A percentile compares a stretch with the other conserved stretches of the same genome.
phyloP scores from a whole-genome alignment of 495 filamentous ascomycete genomes.

The Xylaria curta region DNA sequence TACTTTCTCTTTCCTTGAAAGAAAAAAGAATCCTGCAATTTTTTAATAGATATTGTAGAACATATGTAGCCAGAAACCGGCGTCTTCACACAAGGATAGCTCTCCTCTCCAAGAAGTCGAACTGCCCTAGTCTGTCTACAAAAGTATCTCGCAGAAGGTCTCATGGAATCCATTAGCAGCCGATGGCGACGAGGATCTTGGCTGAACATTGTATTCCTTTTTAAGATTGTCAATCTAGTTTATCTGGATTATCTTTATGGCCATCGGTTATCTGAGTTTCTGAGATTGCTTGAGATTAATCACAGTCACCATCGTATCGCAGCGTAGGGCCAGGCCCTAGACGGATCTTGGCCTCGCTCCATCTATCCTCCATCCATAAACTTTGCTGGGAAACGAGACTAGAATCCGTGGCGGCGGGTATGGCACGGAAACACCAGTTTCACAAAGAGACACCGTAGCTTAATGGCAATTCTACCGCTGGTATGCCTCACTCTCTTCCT shows the following conservation, averaged over 20 bases:
- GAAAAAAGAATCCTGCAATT: background rate
- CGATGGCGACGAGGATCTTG: background rate
- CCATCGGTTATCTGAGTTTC: background rate
- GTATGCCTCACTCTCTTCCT: background rate
- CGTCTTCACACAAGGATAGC: background rate
- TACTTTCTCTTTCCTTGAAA: background rate
- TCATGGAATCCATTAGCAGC: background rate
- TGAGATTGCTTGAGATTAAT: background rate
- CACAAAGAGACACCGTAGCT: background rate
- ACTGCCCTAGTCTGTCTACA: background rate
- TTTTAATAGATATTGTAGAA: background rate
- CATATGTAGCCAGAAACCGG: background rate
- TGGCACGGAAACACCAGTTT: background rate
- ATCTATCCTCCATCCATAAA: background rate
- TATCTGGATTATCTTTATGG: background rate
- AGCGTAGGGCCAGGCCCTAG: background rate
- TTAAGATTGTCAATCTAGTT: background rate
- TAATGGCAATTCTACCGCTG: background rate
- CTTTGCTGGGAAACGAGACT: background rate
- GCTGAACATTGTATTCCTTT: background rate
- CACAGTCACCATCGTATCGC: constrained; percentile 10
- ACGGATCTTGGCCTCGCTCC: background rate
- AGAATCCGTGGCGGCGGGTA: background rate
- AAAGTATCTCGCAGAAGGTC: background rate
- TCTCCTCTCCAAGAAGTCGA: background rate